Evolutionary conservation across 345 rosid genomes (phyloP), one percentile per base, ranked within the genome.

Genomic region (Garcia nutans): DNA sequence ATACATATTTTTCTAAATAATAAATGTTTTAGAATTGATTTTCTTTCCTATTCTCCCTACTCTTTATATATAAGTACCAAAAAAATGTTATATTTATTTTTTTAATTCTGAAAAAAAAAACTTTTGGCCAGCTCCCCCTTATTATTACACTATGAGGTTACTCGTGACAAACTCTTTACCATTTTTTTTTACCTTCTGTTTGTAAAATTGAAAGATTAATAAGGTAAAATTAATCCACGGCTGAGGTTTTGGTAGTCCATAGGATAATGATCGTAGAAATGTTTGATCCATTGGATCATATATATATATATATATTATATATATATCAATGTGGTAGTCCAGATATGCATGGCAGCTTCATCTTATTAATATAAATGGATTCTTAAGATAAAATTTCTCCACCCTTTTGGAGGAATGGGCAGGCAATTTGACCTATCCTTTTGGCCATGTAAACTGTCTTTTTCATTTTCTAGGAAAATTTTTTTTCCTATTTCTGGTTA

Each of bases 261-360:
- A 6, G 31, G 61, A 41, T n/a, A 15, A 24, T 57, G 64, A 22
- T 45, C 6, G 68, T 41, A 66, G 56, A 65, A 75, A 57, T 47
- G 19, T 20, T 57, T 12, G 45, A 23, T 68, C 47, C 65, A 26
- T 68, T 2, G 57, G 67, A 75, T 44, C 65, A 55, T 67, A n/a
- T n/a, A n/a, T n/a, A n/a, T n/a, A n/a, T n/a, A n/a, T n/a, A n/a
- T n/a, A n/a, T n/a, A n/a, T n/a, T n/a, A n/a, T n/a, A n/a, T n/a
- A n/a, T n/a, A n/a, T n/a, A 45, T 22, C 44, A 45, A 12, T 8
- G 58, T 57, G 22, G 55, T 71, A 45, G 65, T 77, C 79, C 70
- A 41, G 45, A 57, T 12, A 52, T 52, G 19, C n/a, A 54, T 61
- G 52, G 55, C n/a, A 4, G 11, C 16, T 52, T 15, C 33, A 5